These are phyloP conservation scores for Cercophora samala DNA, from an alignment of 495 filamentous ascomycete genomes.

Conservation along the genomic window DNA sequence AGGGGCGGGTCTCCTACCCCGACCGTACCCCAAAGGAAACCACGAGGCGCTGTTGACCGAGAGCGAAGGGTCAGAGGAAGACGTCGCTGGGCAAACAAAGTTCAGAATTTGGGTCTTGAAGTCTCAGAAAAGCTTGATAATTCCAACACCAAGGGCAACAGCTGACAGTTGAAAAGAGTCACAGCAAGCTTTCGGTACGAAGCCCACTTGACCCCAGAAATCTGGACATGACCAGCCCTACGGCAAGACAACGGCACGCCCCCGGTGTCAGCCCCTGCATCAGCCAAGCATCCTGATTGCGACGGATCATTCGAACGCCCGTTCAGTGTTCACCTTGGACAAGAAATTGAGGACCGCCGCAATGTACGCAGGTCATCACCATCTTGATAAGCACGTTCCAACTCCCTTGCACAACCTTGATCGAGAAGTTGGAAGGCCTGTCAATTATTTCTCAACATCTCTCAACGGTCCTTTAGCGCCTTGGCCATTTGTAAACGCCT, in stretches of 20 bases:
- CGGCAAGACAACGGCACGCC: conserved; percentile 1
- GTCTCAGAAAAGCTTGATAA: conserved; percentile 4
- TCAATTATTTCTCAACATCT: no score
- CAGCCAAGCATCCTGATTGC: conserved; percentile 11
- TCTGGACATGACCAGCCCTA: conserved; percentile 23
- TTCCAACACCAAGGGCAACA: conserved; percentile 1
- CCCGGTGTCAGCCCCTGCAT: conserved; percentile 19
- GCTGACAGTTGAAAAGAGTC: conserved; percentile 21
- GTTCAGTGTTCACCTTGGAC: not conserved
- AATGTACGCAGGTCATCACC: no score
- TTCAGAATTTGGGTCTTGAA: not conserved
- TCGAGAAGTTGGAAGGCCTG: no score
- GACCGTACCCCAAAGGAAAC: not conserved
- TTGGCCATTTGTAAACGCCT: no score
- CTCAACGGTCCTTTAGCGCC: no score
- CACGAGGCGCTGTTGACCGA: conserved; percentile 1
- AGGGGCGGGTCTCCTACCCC: not conserved
- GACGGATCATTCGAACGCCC: conserved; percentile 28
- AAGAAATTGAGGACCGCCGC: not conserved
- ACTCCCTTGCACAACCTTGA: no score
- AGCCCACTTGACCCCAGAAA: conserved; percentile 17
- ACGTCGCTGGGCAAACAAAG: not conserved
- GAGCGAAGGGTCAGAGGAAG: not conserved
- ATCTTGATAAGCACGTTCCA: no score
- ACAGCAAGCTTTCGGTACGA: conserved; percentile 14